phyloP scores from a whole-genome alignment of 2,329 filamentous ascomycete species.

The Chrysoporthe austroafricana region DNA sequence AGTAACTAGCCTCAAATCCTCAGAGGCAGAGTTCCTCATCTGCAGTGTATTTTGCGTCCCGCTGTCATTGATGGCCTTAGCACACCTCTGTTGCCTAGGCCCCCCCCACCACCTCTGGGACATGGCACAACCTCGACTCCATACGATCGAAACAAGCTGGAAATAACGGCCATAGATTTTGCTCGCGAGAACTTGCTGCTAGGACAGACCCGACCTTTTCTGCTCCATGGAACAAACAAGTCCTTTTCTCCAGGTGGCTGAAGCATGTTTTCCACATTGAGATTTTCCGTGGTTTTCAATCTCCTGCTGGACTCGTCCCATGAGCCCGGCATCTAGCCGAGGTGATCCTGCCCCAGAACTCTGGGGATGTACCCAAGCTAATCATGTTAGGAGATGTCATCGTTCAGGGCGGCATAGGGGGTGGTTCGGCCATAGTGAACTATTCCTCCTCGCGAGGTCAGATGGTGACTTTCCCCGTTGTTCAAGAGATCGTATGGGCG shows the following conservation, averaged over 20 bases:
- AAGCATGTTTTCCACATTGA: neutral
- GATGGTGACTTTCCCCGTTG: too few species aligned
- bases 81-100: neutral
- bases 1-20: neutral
- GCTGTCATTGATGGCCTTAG: neutral
- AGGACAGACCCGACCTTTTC: neutral
- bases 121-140: slow-evolving; percentile 1
- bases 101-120: neutral
- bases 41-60: slow-evolving; percentile 9
- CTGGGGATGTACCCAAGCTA: neutral
- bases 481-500: too few species aligned
- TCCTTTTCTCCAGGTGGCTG: neutral
- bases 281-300: neutral
- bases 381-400: too few species aligned
- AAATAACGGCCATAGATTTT: neutral
- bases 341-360: slow-evolving; percentile 10
- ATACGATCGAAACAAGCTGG: neutral
- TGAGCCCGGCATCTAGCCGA: neutral
- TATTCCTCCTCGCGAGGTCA: too few species aligned
- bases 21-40: slow-evolving; percentile 3
- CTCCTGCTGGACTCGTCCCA: slow-evolving; percentile 39
- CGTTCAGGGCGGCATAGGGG: too few species aligned
- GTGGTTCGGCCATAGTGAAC: too few species aligned
- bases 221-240: neutral
- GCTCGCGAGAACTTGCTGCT: slow-evolving; percentile 12